Evolutionary conservation across 148 eudicot species (phyloP), one percentile per base, ranked within the genome.

Genomic region (Fagopyrum homotropicum): DNA sequence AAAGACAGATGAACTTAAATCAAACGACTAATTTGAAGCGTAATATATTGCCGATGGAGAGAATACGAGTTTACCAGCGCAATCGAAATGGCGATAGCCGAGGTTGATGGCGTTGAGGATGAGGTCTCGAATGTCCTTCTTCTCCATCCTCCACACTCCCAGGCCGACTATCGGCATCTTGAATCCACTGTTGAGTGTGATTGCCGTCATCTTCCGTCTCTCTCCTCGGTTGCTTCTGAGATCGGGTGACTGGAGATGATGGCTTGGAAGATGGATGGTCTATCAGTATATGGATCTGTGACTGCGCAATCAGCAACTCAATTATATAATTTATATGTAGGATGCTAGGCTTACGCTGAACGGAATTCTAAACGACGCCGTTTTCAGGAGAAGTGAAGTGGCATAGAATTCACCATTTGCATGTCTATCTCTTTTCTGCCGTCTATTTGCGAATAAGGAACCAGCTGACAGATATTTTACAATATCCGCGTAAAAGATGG

Each of bases 121-220:
- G 74, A 93, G 91, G 57, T 83, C 73, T 80, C 85, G 89, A 54
- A 93, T 74, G 69, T 93, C 97, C 35, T 91, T 85, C 71, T 83
- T 83, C 35, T 91, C 94, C 94, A 91, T 91, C 10, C 98, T 82
- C 97, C 98, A 93, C 2, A 93, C 98, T 6, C 98, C 98, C 16
- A 93, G 89, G 6, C 98, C 98, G 45, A 91, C 56, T 1, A 83
- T 60, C 10, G 98, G 98, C 98, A 93, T 93, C 85, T 93, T 86
- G 78, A 83, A 85, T 15, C 98, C 98, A 77, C 75, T 93, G 91
- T 89, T 93, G 4, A 93, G 83, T 26, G 84, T 80, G 46, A 85
- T 84, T 79, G 80, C 89, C 85, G 80, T 89, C 85, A 75, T 81
- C 81, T 49, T 69, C 55, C 17, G 45, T 14, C 12, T 26, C 59